phyloP scores from a whole-genome alignment of 2,329 filamentous ascomycete species.

The Lecanicillium sp. region DNA sequence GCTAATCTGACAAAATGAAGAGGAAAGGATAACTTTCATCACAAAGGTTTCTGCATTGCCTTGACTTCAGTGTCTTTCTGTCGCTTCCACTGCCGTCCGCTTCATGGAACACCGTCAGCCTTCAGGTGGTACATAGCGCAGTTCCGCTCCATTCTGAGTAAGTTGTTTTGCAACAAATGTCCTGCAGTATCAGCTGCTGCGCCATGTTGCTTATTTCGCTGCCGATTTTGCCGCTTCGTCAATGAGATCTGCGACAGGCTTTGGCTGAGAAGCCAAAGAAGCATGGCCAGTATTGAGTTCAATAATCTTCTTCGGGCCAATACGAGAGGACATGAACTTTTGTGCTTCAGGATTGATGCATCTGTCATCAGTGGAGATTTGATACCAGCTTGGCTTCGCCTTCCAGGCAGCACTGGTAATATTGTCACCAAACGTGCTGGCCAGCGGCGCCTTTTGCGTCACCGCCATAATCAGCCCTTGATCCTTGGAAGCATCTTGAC shows the following conservation, averaged over 20 bases:
- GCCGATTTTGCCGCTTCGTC: constrained; percentile 1
- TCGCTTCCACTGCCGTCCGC: too few relatives aligned
- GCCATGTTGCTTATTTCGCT: too few relatives aligned
- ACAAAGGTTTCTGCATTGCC: too few relatives aligned
- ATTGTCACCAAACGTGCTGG: constrained; percentile 6
- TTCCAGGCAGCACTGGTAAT: constrained; percentile 5
- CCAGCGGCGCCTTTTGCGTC: constrained; percentile 5
- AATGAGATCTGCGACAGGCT: constrained; percentile 3
- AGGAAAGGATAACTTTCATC: too few relatives aligned
- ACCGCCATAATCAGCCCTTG: constrained; percentile 4
- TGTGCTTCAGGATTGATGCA: constrained; percentile 6
- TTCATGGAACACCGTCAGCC: too few relatives aligned
- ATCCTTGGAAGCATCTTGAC: constrained; percentile 3
- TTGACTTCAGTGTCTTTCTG: too few relatives aligned
- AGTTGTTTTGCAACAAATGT: too few relatives aligned
- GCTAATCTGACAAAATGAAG: too few relatives aligned
- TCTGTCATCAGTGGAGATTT: constrained; percentile 5
- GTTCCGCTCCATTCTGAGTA: too few relatives aligned
- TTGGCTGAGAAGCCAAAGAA: constrained; percentile 2
- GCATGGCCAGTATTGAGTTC: constrained; percentile 4
- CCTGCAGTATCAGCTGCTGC: too few relatives aligned
- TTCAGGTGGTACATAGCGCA: too few relatives aligned
- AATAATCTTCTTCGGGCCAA: constrained; percentile 4
- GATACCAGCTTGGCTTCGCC: constrained; percentile 4
- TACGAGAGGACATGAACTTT: constrained; percentile 2